These are phyloP conservation scores for Trypanosoma congolense DNA, from an alignment of 208 protist species.

Conservation along the genomic window DNA sequence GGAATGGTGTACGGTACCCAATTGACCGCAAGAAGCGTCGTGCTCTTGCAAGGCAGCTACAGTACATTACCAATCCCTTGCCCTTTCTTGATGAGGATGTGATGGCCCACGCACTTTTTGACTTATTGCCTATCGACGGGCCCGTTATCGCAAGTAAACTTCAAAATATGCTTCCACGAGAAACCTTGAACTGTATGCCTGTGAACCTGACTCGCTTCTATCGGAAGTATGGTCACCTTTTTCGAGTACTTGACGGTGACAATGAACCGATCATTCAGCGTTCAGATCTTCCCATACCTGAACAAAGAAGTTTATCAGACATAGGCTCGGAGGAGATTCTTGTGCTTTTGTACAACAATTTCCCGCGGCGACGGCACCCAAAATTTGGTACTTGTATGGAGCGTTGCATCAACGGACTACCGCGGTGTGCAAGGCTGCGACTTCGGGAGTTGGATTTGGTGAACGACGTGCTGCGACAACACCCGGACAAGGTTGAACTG, in stretches of 20 bases:
- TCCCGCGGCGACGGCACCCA: constrained; percentile 51
- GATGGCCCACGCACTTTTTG: constrained; percentile 66
- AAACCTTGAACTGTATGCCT: constrained; percentile 22
- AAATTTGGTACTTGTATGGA: constrained; percentile 50
- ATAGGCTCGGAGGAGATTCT: constrained; percentile 62
- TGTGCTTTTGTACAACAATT: constrained; percentile 51
- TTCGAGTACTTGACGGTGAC: constrained; percentile 22
- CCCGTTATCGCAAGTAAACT: constrained; percentile 18
- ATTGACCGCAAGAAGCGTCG: constrained; percentile 39
- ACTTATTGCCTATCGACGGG: constrained; percentile 46
- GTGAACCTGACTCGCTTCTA: constrained; percentile 12
- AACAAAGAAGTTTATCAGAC: constrained; percentile 22
- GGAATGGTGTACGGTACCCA: constrained; percentile 19
- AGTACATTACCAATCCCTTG: constrained; percentile 46
- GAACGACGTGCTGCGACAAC: constrained; percentile 42
- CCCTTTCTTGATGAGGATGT: constrained; percentile 75
- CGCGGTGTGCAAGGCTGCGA: constrained; percentile 26
- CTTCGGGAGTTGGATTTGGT: constrained; percentile 60
- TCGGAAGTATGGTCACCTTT: constrained; percentile 18
- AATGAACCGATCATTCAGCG: constrained; percentile 57
- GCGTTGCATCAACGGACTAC: constrained; percentile 39
- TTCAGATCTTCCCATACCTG: constrained; percentile 46
- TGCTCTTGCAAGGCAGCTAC: constrained; percentile 41
- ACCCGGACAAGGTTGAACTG: constrained; percentile 74
- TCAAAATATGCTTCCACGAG: constrained; percentile 18